Base-by-base conservation (phyloP, 108 stramenopile species). In the Mediolabrus comicus region DNA sequence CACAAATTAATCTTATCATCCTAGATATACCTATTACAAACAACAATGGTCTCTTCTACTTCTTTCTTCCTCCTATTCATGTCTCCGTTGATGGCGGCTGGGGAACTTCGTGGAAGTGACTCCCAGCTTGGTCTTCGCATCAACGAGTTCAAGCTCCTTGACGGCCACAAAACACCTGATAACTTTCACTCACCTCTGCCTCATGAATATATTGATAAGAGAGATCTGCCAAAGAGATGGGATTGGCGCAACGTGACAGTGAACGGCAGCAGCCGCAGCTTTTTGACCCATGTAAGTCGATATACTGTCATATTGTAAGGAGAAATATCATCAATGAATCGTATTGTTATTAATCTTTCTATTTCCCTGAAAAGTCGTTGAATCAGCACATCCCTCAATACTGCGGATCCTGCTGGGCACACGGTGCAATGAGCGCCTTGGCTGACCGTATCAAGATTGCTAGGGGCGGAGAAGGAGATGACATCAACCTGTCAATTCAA, bases 401-500 rank as follows among this genome's bases (percentile, higher is more conserved):
- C 39, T 87, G 91, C 32, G 91, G 88, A 12, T 87, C 83, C 14
- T 98, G 98, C 77, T 98, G 98, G 98, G 96, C 95, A 6, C 95
- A 97, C 55, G 93, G 89, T 19, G 84, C 95, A 33, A 29, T 95
- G 30, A 82, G 79, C 38, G 67, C 85, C 54, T 81, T 97, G 22
- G 88, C 84, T 7, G 97, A 97, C 80, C 89, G 97, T 17, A 91
- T 97, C 79, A 92, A 94, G 59, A 97, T 97, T 72, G 91, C 92
- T 0, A 68, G 90, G n/a, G 54, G 78, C n/a, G 71, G 65, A 8
- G 36, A 55, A 6, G 81, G 77, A 12, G 75, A 76, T 35, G 86
- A 86, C 25, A 84, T 92, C 56, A 89, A 92, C 63, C 70, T 92
- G 70, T 36, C 56, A 12, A 72, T 71, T 26, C 75, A 72, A 41